phyloP scores from a whole-genome alignment of 2,329 filamentous ascomycete genomes.

The Trichoderma guizhouense region DNA sequence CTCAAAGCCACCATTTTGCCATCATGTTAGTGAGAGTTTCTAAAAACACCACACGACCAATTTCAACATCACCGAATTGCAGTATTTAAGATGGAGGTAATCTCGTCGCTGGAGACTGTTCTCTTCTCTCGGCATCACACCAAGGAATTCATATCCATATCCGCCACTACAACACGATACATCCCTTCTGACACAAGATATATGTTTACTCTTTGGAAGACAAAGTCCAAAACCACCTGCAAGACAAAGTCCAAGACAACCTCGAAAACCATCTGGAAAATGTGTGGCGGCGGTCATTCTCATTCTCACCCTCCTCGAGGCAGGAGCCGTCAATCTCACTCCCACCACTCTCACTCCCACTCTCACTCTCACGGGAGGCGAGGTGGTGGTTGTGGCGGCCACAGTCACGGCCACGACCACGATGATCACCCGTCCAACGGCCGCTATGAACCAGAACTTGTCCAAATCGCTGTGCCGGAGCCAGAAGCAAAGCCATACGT shows the following conservation, averaged over 20 bases:
- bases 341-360: not conserved
- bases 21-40: not conserved
- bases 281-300: not conserved
- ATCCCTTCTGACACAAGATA: not conserved
- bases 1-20: not conserved
- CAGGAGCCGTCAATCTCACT: not conserved
- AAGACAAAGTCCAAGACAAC: not conserved
- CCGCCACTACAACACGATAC: not conserved
- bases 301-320: not conserved
- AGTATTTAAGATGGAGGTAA: not conserved
- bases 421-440: not conserved
- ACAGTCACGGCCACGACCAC: not conserved
- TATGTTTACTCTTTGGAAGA: not conserved
- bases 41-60: not conserved
- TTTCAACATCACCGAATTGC: not conserved
- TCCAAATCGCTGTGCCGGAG: not conserved
- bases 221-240: not conserved
- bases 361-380: not conserved
- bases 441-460: not conserved
- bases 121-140: not conserved
- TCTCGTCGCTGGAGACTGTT: not conserved
- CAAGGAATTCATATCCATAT: not conserved
- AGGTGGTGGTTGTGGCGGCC: not conserved
- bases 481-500: not conserved
- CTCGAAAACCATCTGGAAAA: not conserved